These are phyloP conservation scores for Paramecium primaurelia DNA, from an alignment of 73 alveolate species.

Conservation along the genomic window DNA sequence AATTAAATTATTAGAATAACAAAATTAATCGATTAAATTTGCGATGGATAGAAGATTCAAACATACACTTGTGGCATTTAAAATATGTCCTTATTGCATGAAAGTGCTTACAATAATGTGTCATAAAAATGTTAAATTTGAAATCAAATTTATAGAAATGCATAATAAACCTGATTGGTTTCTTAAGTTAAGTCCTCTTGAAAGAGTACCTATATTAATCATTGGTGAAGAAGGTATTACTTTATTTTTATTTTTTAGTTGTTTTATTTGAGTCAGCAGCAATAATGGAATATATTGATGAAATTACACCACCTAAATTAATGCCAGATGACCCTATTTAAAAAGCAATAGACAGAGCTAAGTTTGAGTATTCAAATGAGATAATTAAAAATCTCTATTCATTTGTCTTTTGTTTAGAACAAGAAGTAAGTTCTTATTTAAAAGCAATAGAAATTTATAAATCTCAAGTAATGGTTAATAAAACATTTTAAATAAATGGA, in stretches of 20 bases:
- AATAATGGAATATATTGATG: slow-evolving; percentile 37
- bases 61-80: slow-evolving; percentile 22
- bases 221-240: slow-evolving; percentile 28
- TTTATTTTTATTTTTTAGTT: neutral
- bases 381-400: neutral
- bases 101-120: slow-evolving; percentile 19
- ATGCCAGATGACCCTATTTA: neutral
- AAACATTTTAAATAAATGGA: neutral
- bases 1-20: neutral
- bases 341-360: slow-evolving; percentile 29
- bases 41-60: neutral
- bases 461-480: neutral
- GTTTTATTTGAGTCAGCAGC: slow-evolving; percentile 40
- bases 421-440: neutral
- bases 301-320: neutral
- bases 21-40: neutral
- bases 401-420: neutral
- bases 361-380: neutral
- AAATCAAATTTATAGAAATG: slow-evolving; percentile 16
- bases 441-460: neutral
- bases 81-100: slow-evolving; percentile 41
- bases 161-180: slow-evolving; percentile 43
- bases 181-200: neutral
- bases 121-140: neutral
- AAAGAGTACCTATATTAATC: slow-evolving; percentile 22